These are phyloP conservation scores for Whalleya microplaca DNA, from an alignment of 2,329 filamentous ascomycete genomes.

Conservation along the genomic window DNA sequence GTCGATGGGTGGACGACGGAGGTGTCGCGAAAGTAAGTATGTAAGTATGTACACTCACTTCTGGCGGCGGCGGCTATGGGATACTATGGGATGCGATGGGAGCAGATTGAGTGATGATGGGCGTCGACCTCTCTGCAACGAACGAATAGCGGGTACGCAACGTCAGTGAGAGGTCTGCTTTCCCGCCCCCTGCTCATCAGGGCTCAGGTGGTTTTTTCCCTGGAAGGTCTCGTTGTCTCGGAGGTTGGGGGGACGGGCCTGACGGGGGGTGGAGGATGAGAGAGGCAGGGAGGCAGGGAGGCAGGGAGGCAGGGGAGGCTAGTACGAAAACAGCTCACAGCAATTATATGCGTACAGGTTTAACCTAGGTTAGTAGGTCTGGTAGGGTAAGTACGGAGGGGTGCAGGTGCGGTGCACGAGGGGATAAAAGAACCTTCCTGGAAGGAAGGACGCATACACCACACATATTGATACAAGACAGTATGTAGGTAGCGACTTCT, in stretches of 20 bases:
- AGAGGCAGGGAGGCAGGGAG: too few species aligned
- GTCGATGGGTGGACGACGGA: not conserved
- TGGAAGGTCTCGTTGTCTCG: not conserved
- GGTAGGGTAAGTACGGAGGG: not conserved
- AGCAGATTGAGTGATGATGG: not conserved
- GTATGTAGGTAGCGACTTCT: not conserved
- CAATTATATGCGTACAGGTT: too few species aligned
- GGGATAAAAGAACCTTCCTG: not conserved
- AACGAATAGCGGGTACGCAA: not conserved
- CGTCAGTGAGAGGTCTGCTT: not conserved
- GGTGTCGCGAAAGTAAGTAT: not conserved
- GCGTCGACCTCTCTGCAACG: not conserved
- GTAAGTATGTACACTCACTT: too few species aligned
- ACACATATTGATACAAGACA: not conserved
- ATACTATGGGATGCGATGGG: not conserved
- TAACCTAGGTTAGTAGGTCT: too few species aligned
- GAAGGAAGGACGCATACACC: not conserved
- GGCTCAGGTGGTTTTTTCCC: not conserved
- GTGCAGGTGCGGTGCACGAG: not conserved
- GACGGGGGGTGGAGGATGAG: too few species aligned
- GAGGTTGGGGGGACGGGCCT: not conserved
- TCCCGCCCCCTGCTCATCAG: not conserved
- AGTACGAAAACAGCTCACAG: too few species aligned
- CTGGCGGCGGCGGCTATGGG: not conserved
- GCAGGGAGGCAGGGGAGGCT: too few species aligned